Conservation (phyloP, 148 eudicot species). For the Silene uniflora region DNA sequence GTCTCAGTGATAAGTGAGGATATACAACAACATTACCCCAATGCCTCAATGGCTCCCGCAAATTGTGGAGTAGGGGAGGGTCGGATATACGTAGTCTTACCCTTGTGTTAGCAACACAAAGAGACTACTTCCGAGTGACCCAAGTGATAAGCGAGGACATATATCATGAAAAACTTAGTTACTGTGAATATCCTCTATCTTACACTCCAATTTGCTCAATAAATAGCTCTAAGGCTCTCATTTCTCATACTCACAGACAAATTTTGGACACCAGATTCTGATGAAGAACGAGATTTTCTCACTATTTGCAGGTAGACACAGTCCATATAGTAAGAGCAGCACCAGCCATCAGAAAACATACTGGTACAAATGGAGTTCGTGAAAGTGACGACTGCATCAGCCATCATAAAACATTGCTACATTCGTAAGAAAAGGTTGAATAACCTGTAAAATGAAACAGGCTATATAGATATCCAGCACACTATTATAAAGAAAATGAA, state of each 20-base stretch:
- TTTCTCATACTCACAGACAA: background rate
- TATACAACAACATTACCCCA: too few relatives aligned
- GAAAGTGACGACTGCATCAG: background rate
- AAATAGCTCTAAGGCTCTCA: background rate
- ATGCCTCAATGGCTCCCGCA: too few relatives aligned
- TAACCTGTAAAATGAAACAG: background rate
- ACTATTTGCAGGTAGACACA: background rate
- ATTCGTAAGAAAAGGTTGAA: background rate
- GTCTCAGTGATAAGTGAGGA: too few relatives aligned
- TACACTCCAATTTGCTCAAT: background rate
- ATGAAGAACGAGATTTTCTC: background rate
- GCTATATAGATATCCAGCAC: background rate
- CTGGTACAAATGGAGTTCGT: background rate
- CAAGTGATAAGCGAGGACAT: background rate
- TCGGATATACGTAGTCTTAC: too few relatives aligned
- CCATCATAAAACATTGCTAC: background rate
- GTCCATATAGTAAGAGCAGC: background rate
- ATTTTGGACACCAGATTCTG: background rate
- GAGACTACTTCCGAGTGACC: too few relatives aligned
- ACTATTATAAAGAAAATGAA: constrained; percentile 7
- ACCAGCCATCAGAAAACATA: background rate
- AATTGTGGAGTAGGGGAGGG: too few relatives aligned
- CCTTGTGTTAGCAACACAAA: too few relatives aligned
- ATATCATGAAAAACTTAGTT: background rate
- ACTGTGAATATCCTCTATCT: background rate